A percentile compares a stretch with the other conserved stretches of the same genome.
These are phyloP conservation scores for Candida palmyrensis DNA, from an alignment of 805 yeast genomes.

Conservation along the genomic window DNA sequence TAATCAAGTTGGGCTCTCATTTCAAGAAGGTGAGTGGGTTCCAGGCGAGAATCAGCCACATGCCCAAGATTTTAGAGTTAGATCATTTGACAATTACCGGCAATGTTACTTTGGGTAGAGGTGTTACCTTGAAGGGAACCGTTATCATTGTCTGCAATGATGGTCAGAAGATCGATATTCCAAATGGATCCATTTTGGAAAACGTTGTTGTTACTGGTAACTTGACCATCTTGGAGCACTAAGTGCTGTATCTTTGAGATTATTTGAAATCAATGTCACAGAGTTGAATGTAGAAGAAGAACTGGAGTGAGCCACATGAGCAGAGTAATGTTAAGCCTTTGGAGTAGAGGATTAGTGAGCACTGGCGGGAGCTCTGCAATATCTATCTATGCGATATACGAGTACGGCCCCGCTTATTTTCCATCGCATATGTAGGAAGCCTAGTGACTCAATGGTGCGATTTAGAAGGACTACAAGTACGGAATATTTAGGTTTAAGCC, in stretches of 20 bases:
- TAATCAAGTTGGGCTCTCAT: constrained; percentile 93
- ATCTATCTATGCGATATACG: too few species aligned
- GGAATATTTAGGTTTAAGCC: too few species aligned
- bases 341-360: too few species aligned
- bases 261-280: too few species aligned
- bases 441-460: too few species aligned
- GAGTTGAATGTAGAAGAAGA: neutral
- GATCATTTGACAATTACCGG: constrained; percentile 98
- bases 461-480: too few species aligned
- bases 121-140: constrained; percentile 90
- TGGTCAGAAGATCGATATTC: constrained; percentile 95
- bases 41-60: constrained; percentile 85
- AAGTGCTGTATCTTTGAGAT: constrained; percentile 7
- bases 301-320: neutral
- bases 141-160: constrained; percentile 97
- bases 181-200: constrained; percentile 91
- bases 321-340: too few species aligned
- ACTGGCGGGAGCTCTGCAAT: too few species aligned
- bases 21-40: constrained; percentile 93
- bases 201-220: constrained; percentile 97
- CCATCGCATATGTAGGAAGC: too few species aligned
- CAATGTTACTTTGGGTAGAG: constrained; percentile 86
- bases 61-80: constrained; percentile 93
- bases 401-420: too few species aligned
- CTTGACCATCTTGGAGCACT: constrained; percentile 90